These are phyloP conservation scores for Zychaea mexicana DNA, from an alignment of 371 early-diverging fungal species.

Conservation along the genomic window DNA sequence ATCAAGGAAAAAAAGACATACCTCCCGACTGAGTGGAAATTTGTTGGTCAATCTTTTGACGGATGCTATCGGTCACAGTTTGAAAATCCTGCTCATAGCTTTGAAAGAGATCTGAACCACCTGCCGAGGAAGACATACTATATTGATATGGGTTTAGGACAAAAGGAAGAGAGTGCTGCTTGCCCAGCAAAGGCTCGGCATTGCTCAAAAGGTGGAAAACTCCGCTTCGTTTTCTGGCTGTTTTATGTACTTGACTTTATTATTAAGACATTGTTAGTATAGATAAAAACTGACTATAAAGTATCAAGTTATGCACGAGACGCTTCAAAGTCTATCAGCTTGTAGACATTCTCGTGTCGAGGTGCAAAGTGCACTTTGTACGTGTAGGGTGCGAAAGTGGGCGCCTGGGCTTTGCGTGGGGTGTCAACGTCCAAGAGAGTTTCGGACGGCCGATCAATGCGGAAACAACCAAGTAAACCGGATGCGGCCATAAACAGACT, in stretches of 20 bases:
- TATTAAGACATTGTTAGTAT: too few relatives aligned
- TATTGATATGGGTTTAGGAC: not conserved
- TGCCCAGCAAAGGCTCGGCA: too few relatives aligned
- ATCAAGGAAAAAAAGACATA: conserved; percentile 16
- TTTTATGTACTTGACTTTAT: too few relatives aligned
- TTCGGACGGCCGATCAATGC: conserved; percentile 26
- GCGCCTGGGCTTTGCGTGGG: conserved; percentile 25
- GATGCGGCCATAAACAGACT: conserved; percentile 43
- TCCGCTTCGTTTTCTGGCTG: too few relatives aligned
- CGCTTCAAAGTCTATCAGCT: not conserved
- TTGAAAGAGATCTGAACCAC: conserved; percentile 77
- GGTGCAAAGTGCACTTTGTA: conserved; percentile 33
- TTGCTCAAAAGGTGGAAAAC: too few relatives aligned
- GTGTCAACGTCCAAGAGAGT: conserved; percentile 18
- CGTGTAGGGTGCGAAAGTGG: conserved; percentile 26
- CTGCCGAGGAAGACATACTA: conserved; percentile 34
- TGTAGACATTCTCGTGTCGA: conserved; percentile 26
- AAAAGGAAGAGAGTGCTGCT: not conserved
- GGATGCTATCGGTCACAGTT: conserved; percentile 64
- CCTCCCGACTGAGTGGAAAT: conserved; percentile 67
- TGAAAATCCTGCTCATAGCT: conserved; percentile 89
- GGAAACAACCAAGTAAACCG: conserved; percentile 37
- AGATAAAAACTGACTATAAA: too few relatives aligned
- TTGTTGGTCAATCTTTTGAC: conserved; percentile 61
- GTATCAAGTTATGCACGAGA: too few relatives aligned